Evolutionary conservation across 2,329 filamentous ascomycete species (phyloP), one percentile per base, ranked within the genome.

Genomic region (Arthrobotrys megalospora): DNA sequence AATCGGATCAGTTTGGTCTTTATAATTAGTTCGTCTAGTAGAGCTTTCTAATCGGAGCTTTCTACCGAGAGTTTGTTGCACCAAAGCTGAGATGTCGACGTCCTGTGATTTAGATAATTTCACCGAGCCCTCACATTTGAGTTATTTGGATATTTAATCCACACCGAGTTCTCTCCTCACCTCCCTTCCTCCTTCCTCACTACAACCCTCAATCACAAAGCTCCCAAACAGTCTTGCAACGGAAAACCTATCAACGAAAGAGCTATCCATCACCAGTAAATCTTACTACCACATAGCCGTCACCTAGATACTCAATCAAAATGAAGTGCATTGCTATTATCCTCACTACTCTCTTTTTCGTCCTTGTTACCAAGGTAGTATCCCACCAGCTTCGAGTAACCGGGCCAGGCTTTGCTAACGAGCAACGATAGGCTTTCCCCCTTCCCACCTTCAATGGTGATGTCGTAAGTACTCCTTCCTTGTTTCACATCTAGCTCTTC

Each of bases 251-350:
- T 12, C 52, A 12, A 58, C 11, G 7, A 2, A 12, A 8, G 6
- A 38, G 7, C 12, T 8, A 38, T 34, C 24, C 14, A 53, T 6
- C 50, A 16, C 32, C n/a, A 14, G 1, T 11, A 53, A 14, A 6
- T 16, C 34, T 5, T 21, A 6, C 24, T 1, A 38, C 19, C 52
- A 21, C 12, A 14, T 38, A 36, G 38, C 32, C 28, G 1, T 36
- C 12, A 28, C 7, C 3, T 6, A 14, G 36, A 38, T 38, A 8
- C 8, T 5, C 21, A n/a, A 4, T 58, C 52, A 58, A 58, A 8
- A 58, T 58, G 52, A 58, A 38, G 32, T 58, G 32, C 6, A 58
- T 58, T 11, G 1, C 8, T 38, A 11, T 58, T 7, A 58, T 58
- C 16, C 14, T 58, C 16, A 21, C 32, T 21, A 5, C 52, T 1